Evolutionary conservation across 331 rosid species (phyloP).

Genomic region (Dryas integrifolia): DNA sequence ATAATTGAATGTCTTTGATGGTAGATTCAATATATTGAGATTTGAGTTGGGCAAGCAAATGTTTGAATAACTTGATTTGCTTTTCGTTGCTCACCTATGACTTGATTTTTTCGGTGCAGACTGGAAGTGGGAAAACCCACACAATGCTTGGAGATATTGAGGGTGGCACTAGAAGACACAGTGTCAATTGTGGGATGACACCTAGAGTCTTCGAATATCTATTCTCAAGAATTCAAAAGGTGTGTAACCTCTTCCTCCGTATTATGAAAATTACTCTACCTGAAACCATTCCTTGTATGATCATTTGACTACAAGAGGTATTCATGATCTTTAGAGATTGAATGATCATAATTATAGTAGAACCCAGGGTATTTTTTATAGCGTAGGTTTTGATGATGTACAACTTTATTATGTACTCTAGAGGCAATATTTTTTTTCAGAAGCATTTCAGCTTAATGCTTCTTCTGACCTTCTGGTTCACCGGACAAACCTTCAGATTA

Average conservation of each 20-base stretch:
- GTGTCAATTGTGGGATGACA: constrained; percentile 98
- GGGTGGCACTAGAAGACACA: constrained; percentile 93
- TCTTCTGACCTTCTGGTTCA: background rate
- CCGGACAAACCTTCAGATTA: background rate
- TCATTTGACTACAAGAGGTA: background rate
- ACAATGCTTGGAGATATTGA: constrained; percentile 99
- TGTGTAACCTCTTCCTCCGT: constrained; percentile 21
- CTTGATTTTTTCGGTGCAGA: constrained; percentile 37
- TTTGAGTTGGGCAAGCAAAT: background rate
- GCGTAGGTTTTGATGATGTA: background rate
- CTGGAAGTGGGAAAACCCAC: constrained; percentile 99
- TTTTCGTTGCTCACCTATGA: background rate
- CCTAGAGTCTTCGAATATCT: constrained; percentile 93
- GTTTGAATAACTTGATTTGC: background rate
- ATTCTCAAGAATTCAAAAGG: constrained; percentile 95
- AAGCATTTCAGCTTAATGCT: background rate
- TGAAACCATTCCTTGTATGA: background rate
- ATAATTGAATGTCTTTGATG: background rate
- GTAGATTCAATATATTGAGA: background rate
- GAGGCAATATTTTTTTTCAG: background rate
- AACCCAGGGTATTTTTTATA: background rate
- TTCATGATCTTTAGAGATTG: background rate
- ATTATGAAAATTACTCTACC: background rate
- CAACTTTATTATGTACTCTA: background rate
- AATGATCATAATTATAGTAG: background rate